Percentiles rank a stretch among this genome's conserved stretches.
Conservation (phyloP, 768 basidiomycete species). For the Lactifluus piperatus region DNA sequence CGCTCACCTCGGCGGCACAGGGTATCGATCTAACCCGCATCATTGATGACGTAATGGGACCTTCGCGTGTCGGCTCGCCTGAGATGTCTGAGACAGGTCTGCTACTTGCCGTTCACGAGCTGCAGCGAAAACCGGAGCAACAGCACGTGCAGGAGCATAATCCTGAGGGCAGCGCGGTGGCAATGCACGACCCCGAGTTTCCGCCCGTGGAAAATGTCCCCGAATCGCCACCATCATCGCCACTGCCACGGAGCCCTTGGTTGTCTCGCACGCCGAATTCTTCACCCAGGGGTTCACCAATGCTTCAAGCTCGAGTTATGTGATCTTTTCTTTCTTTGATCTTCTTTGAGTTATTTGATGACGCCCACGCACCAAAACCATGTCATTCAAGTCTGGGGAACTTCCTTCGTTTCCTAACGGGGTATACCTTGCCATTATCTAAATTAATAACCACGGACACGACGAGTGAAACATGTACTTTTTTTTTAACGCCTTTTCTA, state of each 20-base stretch:
- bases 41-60: conserved; percentile 18
- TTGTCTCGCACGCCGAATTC: conserved; percentile 5
- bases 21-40: conserved; percentile 9
- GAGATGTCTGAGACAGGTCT: not conserved
- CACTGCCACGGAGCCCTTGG: not conserved
- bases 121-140: not conserved
- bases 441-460: no score
- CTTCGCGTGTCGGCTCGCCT: not conserved
- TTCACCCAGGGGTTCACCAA: conserved; percentile 1
- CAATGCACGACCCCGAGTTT: not conserved
- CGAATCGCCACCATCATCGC: not conserved
- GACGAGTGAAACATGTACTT: no score
- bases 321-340: not conserved
- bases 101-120: not conserved
- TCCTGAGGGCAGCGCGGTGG: not conserved
- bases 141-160: not conserved
- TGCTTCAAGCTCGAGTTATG: not conserved
- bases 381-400: not conserved
- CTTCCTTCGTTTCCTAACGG: no score
- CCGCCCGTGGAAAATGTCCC: no score
- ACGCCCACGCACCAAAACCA: not conserved
- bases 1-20: conserved; percentile 5
- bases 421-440: no score
- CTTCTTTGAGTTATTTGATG: not conserved
- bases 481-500: no score